phyloP scores from a whole-genome alignment of 805 yeast species.

The Kodamaea fukazawae region DNA sequence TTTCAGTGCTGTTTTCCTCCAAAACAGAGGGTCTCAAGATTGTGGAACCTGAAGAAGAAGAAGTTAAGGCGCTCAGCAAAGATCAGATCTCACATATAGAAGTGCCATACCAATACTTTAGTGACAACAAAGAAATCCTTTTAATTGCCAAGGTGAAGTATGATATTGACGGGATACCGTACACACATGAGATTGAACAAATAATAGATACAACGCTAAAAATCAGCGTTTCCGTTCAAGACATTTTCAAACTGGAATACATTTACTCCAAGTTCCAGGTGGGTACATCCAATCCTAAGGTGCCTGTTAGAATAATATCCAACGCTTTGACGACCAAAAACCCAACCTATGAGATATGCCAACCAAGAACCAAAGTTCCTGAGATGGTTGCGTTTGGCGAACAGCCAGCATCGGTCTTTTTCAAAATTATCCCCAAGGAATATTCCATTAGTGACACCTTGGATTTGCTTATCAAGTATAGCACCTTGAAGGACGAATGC shows the following conservation, averaged over 20 bases:
- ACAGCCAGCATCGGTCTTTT: conserved; percentile 67
- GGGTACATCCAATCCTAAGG: conserved; percentile 50
- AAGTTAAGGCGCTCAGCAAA: background rate
- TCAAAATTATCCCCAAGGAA: conserved; percentile 39
- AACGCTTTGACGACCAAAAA: conserved; percentile 38
- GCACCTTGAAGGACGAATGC: conserved; percentile 48
- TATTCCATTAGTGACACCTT: conserved; percentile 33
- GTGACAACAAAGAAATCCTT: conserved; percentile 26
- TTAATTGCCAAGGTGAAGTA: conserved; percentile 23
- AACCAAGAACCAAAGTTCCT: conserved; percentile 15
- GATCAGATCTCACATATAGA: conserved; percentile 14
- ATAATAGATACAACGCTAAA: conserved; percentile 54
- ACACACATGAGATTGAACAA: conserved; percentile 22
- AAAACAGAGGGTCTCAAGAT: conserved; percentile 7
- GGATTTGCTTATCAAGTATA: conserved; percentile 43
- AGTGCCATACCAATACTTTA: conserved; percentile 31
- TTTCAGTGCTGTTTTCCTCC: conserved; percentile 20
- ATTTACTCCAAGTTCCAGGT: conserved; percentile 68
- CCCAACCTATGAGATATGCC: conserved; percentile 22
- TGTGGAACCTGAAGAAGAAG: conserved; percentile 3
- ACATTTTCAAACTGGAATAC: conserved; percentile 56
- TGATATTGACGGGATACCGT: conserved; percentile 16
- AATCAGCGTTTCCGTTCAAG: conserved; percentile 77
- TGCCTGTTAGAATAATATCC: conserved; percentile 53
- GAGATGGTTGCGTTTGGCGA: conserved; percentile 57